Evolutionary conservation across 345 rosid species (phyloP).

Genomic region (Lumnitzera littorea): DNA sequence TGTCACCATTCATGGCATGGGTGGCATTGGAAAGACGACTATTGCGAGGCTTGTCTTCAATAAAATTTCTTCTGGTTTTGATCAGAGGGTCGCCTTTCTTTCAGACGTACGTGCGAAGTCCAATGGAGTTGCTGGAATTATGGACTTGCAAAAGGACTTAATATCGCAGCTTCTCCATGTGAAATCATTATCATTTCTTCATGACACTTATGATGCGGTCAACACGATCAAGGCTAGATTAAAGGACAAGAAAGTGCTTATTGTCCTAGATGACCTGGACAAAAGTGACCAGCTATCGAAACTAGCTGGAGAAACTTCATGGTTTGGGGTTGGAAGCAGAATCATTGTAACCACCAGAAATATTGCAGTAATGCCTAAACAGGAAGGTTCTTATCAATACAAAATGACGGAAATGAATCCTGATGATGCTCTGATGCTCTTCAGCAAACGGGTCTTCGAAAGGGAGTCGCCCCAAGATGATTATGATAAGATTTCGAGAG

Average conservation of each 20-base stretch:
- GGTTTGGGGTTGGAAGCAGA: conserved; percentile 13
- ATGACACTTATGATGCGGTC: background rate
- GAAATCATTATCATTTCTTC: rapidly evolving
- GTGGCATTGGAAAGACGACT: conserved; percentile 9
- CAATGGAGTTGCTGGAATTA: background rate
- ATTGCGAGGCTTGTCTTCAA: conserved; percentile 1
- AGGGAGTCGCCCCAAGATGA: too few relatives aligned
- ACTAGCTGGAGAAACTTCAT: background rate
- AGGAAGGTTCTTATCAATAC: conserved; percentile 5
- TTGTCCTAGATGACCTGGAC: conserved; percentile 4
- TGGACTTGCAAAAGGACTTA: background rate
- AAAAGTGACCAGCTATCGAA: rapidly evolving
- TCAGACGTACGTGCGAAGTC: background rate
- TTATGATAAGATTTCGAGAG: too few relatives aligned
- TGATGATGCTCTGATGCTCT: conserved; percentile 11
- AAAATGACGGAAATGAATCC: conserved; percentile 3
- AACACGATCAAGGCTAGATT: background rate
- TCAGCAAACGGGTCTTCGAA: too few relatives aligned
- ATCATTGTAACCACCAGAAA: conserved; percentile 1
- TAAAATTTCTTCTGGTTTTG: background rate
- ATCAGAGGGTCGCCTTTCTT: background rate
- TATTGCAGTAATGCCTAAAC: conserved; percentile 10
- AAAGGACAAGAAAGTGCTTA: background rate
- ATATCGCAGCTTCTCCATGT: background rate
- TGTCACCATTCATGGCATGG: background rate